Base-by-base conservation (phyloP, 2,329 filamentous ascomycete species). In the Curvularia verruculosa region DNA sequence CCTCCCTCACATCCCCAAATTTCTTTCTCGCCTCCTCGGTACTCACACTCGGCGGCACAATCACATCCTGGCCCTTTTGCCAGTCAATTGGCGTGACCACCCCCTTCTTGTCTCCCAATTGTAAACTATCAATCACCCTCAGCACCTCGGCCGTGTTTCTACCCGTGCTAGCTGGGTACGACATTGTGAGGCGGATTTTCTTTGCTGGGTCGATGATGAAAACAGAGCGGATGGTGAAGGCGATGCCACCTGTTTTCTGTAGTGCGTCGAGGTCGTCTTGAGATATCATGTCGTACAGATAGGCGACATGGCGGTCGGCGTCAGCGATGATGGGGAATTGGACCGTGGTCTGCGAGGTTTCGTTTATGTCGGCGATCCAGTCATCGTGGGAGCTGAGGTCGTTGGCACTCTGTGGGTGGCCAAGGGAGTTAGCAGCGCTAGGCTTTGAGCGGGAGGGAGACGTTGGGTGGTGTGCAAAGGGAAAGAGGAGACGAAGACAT, bases 121-220 rank as follows among this genome's bases (percentile, higher is more conserved):
- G 84, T 58, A 87, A 72, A 29, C 80, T 82, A 69, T 87, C 84
- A 61, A 87, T 81, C 40, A 86, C 83, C 44, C 84, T 77, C 57
- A 86, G 72, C 44, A 86, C 83, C 71, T 86, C 84, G 5, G 79
- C 77, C 6, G 82, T 81, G 68, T 86, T 87, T 44, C 84, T 75
- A 34, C 93, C 93, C 44, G 92, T 96, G 57, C 89, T 93, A 60
- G 93, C 92, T 41, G 93, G 93, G 84, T 96, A 97, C 75, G 90
- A 88, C 82, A 96, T 89, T 77, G 92, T 96, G 76, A 93, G 87
- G 70, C 93, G 89, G 80, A 96, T 95, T 78, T 89, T 94, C 88
- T 96, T 96, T 79, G 86, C 87, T 64, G 92, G 92, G 82, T 96
- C 92, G 78, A 96, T 95, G 81, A 96, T 84, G 84, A 96, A 96